Base-by-base conservation (phyloP, 805 yeast species). In the Debaryomyces prosopidis region DNA sequence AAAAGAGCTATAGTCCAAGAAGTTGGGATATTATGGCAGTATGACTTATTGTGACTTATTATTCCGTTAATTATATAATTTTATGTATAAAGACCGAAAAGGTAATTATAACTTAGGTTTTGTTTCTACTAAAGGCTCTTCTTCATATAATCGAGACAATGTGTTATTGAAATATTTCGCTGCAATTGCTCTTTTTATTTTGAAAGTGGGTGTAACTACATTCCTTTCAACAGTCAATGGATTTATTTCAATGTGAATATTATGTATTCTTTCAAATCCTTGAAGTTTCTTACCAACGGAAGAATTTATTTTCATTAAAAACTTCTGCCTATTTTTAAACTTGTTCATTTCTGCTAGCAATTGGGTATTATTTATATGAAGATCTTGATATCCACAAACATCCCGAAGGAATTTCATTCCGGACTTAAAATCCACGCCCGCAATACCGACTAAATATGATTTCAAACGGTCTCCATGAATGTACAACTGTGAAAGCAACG, bases 381-480 rank as follows among this genome's bases (percentile, higher is more conserved):
- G 39, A n/a, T 43, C 40, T 11, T 48, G 39, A 20, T 48, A 41
- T 1, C 55, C 50, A 44, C 57, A 54, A 18, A 45, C 36, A 10
- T 55, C 53, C 2, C 39, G 37, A 42, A 60, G 51, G 51, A 64
- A 62, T 16, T 50, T 50, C 11, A 38, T 36, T 1, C 48, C 47
- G 28, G 50, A 42, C 8, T 42, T 78, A 2, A 76, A 74, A 41
- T 84, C 87, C 38, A 85, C 64, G 27, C 90, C 90, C 30, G 80
- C 55, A 34, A 86, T 63, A 26, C 80, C 89, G 16, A 86, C 84
- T 49, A 86, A 63, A 55, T 52, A 80, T 10, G 77, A 69, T 55
- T 79, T 68, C 36, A 76, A 64, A 5, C 87, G 73, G 59, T 85
- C 84, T 31, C 92, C 92, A 55, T 82, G 84, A 6, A 75, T 79